These are phyloP conservation scores for Salix caprea DNA, from an alignment of 345 rosid species.

Conservation along the genomic window DNA sequence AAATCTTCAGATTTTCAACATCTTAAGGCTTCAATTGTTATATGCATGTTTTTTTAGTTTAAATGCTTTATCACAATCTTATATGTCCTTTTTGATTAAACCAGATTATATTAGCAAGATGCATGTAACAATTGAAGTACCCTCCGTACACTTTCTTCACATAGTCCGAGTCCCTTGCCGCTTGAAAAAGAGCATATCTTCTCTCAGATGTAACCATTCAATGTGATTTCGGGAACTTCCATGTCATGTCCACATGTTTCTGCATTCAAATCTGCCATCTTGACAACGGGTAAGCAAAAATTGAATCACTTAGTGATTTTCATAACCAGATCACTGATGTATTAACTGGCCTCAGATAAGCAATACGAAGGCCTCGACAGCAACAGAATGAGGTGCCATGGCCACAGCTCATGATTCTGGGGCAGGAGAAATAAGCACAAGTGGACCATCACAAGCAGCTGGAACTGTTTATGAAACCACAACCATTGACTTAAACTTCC, in stretches of 20 bases:
- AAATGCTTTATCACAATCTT: no score
- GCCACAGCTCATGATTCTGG: slow-evolving; percentile 67
- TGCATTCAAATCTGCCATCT: slow-evolving; percentile 63
- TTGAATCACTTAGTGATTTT: background rate
- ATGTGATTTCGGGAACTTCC: slow-evolving; percentile 71
- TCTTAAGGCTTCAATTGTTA: no score
- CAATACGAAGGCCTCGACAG: slow-evolving; percentile 47
- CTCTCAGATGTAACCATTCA: no score
- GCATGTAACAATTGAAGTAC: no score
- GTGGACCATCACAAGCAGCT: slow-evolving; percentile 42
- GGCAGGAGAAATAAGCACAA: slow-evolving; percentile 60
- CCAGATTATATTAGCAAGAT: no score
- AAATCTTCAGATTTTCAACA: no score
- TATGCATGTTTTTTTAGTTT: no score
- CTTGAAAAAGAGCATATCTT: no score
- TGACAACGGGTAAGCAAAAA: no score
- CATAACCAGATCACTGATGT: background rate
- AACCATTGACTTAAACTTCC: slow-evolving; percentile 58
- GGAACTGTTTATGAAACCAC: slow-evolving; percentile 67
- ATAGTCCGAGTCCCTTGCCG: no score
- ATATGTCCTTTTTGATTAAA: no score
- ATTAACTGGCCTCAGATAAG: slow-evolving; percentile 30
- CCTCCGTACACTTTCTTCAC: no score
- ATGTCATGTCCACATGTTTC: slow-evolving; percentile 83
- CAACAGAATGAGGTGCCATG: slow-evolving; percentile 48